Percentiles rank a stretch among this genome's conserved stretches.
These are phyloP conservation scores for Phytophthora pluvialis DNA, from an alignment of 352 stramenopile genomes.

Conservation along the genomic window DNA sequence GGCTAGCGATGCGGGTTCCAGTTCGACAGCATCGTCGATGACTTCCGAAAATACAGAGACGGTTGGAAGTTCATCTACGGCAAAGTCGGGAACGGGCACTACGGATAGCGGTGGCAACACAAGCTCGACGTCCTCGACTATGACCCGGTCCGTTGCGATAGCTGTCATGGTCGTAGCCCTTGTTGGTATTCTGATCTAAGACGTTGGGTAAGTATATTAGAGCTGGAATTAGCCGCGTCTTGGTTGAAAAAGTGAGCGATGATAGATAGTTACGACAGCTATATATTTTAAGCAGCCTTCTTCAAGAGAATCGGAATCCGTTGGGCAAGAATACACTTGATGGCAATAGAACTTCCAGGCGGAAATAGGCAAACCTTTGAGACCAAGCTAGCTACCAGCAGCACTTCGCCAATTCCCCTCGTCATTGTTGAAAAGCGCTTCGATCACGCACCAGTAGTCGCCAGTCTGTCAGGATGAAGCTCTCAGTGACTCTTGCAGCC, in stretches of 20 bases:
- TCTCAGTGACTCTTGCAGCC: conserved; percentile 15
- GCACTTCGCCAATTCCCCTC: neutral
- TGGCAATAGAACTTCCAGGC: neutral
- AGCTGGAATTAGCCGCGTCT: conserved; percentile 5
- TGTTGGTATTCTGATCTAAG: conserved; percentile 27
- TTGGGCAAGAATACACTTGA: conserved; percentile 6
- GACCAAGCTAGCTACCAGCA: neutral
- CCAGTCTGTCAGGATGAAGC: conserved; percentile 21
- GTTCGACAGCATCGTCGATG: conserved; percentile 28
- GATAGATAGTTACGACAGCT: neutral
- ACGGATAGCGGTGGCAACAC: conserved; percentile 18
- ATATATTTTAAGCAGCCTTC: too few species aligned
- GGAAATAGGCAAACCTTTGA: neutral
- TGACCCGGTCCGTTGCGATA: conserved; percentile 29
- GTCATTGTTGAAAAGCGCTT: conserved; percentile 28
- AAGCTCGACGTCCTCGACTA: conserved; percentile 23
- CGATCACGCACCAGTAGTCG: conserved; percentile 2
- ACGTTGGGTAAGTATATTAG: conserved; percentile 17
- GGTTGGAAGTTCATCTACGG: conserved; percentile 11
- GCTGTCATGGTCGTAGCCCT: conserved; percentile 17
- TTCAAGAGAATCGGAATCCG: neutral
- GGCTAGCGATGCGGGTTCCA: conserved; percentile 38
- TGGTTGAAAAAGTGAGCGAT: conserved; percentile 1
- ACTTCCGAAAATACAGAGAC: conserved; percentile 23
- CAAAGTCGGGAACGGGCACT: conserved; percentile 16